phyloP scores from a whole-genome alignment of 2,329 filamentous ascomycete genomes.

The Cadophora gregata region DNA sequence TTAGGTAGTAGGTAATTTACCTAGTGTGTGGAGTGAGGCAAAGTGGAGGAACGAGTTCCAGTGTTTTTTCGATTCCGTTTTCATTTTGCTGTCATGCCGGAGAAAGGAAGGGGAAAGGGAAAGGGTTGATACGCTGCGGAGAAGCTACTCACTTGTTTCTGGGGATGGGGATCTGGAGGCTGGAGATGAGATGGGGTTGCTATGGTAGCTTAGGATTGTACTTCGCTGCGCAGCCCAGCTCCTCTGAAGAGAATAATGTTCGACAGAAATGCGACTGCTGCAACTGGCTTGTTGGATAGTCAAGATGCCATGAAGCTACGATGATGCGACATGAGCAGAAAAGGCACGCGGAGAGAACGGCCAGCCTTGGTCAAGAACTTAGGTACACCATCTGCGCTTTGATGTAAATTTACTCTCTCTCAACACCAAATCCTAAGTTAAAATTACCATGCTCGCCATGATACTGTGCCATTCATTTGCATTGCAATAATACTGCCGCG shows the following conservation, averaged over 20 bases:
- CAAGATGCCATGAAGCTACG: neutral
- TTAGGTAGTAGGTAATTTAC: too few relatives aligned
- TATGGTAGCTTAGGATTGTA: too few relatives aligned
- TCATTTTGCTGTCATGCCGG: neutral
- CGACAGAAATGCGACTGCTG: neutral
- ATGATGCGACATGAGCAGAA: neutral
- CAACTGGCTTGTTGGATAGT: neutral
- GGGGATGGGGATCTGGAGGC: conserved; percentile 18
- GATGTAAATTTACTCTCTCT: too few relatives aligned
- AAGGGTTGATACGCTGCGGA: conserved; percentile 7
- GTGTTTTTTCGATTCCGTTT: neutral
- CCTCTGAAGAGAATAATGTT: neutral
- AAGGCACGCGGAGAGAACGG: neutral
- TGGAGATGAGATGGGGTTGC: neutral
- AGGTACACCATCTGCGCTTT: too few relatives aligned
- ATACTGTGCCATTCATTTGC: neutral
- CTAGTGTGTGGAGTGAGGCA: neutral
- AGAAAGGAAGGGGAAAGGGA: neutral
- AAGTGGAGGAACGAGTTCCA: conserved; percentile 16
- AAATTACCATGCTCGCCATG: too few relatives aligned
- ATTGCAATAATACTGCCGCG: neutral
- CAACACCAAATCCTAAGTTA: too few relatives aligned
- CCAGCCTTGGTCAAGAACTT: too few relatives aligned
- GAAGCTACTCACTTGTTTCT: neutral
- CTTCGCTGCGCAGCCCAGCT: neutral